phyloP scores from a whole-genome alignment of 768 basidiomycete genomes.

The Mycena galopus region DNA sequence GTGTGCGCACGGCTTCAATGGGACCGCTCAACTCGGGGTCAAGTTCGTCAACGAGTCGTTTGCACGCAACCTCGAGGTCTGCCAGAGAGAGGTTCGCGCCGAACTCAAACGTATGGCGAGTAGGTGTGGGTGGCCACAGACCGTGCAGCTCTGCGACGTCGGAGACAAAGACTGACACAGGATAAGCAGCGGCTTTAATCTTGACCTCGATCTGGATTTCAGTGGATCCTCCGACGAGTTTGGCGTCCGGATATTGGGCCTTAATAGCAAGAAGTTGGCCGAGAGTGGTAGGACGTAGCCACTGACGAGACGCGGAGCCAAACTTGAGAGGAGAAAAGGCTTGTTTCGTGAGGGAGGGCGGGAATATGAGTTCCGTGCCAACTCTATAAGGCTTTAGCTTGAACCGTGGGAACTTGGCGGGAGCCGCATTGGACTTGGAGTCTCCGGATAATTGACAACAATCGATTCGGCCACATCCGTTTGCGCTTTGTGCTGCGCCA shows the following conservation, averaged over 20 bases:
- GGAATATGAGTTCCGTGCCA: slow-evolving; percentile 37
- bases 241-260: slow-evolving; percentile 32
- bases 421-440: neutral
- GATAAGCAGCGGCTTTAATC: slow-evolving; percentile 34
- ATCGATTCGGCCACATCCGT: slow-evolving; percentile 35
- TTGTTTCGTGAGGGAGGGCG: slow-evolving; percentile 34
- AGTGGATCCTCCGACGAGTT: slow-evolving; percentile 37
- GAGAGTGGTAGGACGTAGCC: slow-evolving; percentile 37
- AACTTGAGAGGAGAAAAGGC: slow-evolving; percentile 26
- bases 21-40: slow-evolving; percentile 32
- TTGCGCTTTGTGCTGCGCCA: slow-evolving; percentile 15
- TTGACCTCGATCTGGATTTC: slow-evolving; percentile 40
- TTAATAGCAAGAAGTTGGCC: slow-evolving; percentile 35
- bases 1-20: slow-evolving; percentile 35
- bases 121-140: slow-evolving; percentile 30
- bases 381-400: slow-evolving; percentile 34
- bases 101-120: slow-evolving; percentile 34
- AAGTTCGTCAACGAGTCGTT: slow-evolving; percentile 25
- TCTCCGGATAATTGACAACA: slow-evolving; percentile 34
- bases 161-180: slow-evolving; percentile 33
- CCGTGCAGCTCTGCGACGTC: slow-evolving; percentile 33
- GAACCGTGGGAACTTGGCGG: slow-evolving; percentile 37
- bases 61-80: slow-evolving; percentile 32
- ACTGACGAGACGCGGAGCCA: slow-evolving; percentile 31
- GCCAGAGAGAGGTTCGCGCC: slow-evolving; percentile 37